Base-by-base conservation (phyloP, 768 basidiomycete genomes). In the Russula brevipes region DNA sequence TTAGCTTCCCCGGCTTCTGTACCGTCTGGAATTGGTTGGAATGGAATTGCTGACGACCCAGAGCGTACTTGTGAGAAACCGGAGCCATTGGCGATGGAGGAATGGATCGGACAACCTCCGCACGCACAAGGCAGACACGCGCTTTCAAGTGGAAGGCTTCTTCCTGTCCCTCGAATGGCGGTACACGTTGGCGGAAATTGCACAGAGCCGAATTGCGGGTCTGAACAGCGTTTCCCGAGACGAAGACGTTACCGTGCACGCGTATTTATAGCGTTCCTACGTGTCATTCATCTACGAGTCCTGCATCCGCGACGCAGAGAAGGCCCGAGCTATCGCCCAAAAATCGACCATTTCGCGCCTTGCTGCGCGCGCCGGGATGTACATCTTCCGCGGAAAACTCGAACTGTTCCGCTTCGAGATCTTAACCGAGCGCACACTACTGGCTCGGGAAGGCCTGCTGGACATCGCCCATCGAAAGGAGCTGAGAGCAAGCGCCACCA, bases 121-220 rank as follows among this genome's bases (percentile, higher is more conserved):
- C 77, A n/a, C n/a, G n/a, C n/a, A 76, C n/a, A 72, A 70, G 38
- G 74, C 76, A 5, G 73, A 75, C 51, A 69, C 69, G 0, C 72
- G 74, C 8, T 75, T 73, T 68, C 68, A 69, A 38, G 68, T 75
- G 39, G 75, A 77, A 46, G 78, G 72, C 0, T 70, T 74, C 61
- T 69, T 74, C 63, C 61, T 73, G 12, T 72, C 73, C 10, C 71
- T 79, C 47, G 72, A 76, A 19, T 59, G 77, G 6, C 75, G 78
- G 6, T 71, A 73, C 33, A 59, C 68, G 12, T 61, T 79, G 24
- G 74, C 70, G 0, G 62, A 72, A 19, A 54, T 76, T 16, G 77
- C 76, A 5, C 57, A 65, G 51, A 63, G 66, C 10, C 71, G 72
- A 14, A 55, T 71, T 39, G 64, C 66, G 12, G 67, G 60, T 6